Base-by-base conservation (phyloP, 139 green algal genomes). In the Choricystis sp. region DNA sequence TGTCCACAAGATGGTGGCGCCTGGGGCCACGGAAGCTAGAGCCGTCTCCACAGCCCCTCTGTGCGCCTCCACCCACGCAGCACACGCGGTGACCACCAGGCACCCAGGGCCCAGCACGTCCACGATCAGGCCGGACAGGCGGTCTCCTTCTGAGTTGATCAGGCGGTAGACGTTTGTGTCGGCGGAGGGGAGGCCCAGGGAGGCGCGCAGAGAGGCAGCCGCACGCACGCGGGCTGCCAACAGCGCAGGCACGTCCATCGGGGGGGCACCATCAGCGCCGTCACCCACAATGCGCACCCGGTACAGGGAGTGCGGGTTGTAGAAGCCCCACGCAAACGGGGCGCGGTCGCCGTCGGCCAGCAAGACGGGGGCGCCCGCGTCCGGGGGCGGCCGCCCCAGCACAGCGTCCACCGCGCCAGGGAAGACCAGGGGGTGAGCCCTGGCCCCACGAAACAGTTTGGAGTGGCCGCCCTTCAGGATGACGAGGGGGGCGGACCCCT, bases 71-170 rank as follows among this genome's bases (percentile, higher is more conserved):
- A 74, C 64, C 77, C 78, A 86, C 1, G 66, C 72, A 0, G 77
- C 74, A 23, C 66, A 76, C 4, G 74, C 78, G 49, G 74, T 59
- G 5, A 77, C 70, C 31, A 82, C 72, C 5, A 66, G 59, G 29
- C 27, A 9, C n/a, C n/a, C n/a, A 27, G 52, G 29, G 22, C 71
- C 66, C 21, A 81, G 48, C 9, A 74, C 48, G 57, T 87, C 80
- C 48, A 82, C 78, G 14, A 81, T 62, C 28, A 87, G 70, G 1
- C 88, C 88, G 0, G 71, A 84, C 56, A 95, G 77, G 26, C 76
- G 60, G 73, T 96, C 88, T 0, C 87, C 88, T 64, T 96, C 88
- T 31, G 55, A 19, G 74, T 95, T 92, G 48, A 89, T 25, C 52
- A 95, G 76, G 14, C 85, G 72, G 63, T 72, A 79, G 29, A 76